phyloP scores from a whole-genome alignment of 1,139 yeast species.

The Sugiyamaella paludigena region DNA sequence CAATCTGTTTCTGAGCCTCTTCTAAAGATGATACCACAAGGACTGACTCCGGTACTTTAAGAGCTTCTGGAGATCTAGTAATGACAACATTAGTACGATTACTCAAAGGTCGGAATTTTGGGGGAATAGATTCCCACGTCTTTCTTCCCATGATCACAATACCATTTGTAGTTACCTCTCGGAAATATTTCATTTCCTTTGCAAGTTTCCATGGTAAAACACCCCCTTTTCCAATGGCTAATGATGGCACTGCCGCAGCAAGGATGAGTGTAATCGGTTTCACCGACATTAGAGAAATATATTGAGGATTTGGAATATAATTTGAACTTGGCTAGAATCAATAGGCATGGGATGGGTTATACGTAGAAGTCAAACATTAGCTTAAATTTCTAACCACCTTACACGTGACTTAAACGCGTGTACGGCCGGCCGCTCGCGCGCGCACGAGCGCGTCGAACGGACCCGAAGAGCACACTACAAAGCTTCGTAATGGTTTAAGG shows the following conservation, averaged over 20 bases:
- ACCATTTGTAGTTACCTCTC: constrained; percentile 66
- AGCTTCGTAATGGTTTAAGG: no score
- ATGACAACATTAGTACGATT: constrained; percentile 73
- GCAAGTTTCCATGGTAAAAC: constrained; percentile 83
- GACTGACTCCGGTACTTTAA: constrained; percentile 35
- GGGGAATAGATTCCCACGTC: constrained; percentile 94
- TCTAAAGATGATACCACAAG: constrained; percentile 49
- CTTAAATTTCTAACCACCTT: no score
- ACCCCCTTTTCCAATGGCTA: constrained; percentile 85
- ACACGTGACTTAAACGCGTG: no score
- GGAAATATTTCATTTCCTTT: constrained; percentile 83
- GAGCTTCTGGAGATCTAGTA: constrained; percentile 45
- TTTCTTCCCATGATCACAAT: constrained; percentile 95
- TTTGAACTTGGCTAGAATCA: no score
- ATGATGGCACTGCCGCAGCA: constrained; percentile 76
- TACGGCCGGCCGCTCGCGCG: no score
- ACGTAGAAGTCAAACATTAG: no score
- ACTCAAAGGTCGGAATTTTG: constrained; percentile 76
- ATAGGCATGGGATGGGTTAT: no score
- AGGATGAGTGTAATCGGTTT: constrained; percentile 50
- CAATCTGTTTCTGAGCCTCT: constrained; percentile 40
- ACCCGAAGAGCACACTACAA: no score
- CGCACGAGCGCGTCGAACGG: no score
- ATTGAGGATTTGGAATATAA: no score
- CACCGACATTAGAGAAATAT: neutral